phyloP scores from a whole-genome alignment of 768 basidiomycete species.

The Lyophyllum decastes region DNA sequence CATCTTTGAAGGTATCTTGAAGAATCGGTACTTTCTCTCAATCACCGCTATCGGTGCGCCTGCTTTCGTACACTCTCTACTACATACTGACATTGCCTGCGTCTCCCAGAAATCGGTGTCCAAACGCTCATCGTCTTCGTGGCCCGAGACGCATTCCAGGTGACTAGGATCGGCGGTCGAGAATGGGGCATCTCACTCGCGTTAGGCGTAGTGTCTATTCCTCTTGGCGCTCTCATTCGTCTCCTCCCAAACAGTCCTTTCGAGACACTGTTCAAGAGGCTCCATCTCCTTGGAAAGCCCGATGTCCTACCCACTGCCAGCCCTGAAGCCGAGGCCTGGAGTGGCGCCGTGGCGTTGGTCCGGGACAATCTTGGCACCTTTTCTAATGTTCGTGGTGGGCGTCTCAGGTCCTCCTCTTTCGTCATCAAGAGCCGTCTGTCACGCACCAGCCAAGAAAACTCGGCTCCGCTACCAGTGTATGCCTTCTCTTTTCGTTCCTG shows the following conservation, averaged over 20 bases:
- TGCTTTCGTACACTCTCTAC: conserved; percentile 21
- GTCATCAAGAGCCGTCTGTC: conserved; percentile 77
- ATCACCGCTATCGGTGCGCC: conserved; percentile 86
- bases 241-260: conserved; percentile 80
- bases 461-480: conserved; percentile 50
- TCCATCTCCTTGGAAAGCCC: conserved; percentile 63
- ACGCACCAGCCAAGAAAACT: conserved; percentile 51
- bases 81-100: conserved; percentile 4
- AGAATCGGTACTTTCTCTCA: conserved; percentile 81
- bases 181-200: conserved; percentile 96
- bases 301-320: conserved; percentile 65
- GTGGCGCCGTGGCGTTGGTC: conserved; percentile 77
- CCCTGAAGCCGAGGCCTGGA: conserved; percentile 68
- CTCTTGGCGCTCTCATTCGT: conserved; percentile 82
- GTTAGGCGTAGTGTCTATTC: conserved; percentile 84
- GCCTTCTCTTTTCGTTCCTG: conserved; percentile 9
- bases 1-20: conserved; percentile 79
- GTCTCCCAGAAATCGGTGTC: conserved; percentile 70
- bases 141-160: conserved; percentile 90
- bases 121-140: conserved; percentile 91
- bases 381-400: conserved; percentile 83
- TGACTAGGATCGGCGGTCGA: conserved; percentile 71
- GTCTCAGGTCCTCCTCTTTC: conserved; percentile 82
- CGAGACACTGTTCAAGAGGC: conserved; percentile 49
- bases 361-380: conserved; percentile 88